A percentile compares a stretch with the other conserved stretches of the same genome.
Evolutionary conservation across 1,139 yeast species (phyloP).

Genomic region (Williopsis jadinii): DNA sequence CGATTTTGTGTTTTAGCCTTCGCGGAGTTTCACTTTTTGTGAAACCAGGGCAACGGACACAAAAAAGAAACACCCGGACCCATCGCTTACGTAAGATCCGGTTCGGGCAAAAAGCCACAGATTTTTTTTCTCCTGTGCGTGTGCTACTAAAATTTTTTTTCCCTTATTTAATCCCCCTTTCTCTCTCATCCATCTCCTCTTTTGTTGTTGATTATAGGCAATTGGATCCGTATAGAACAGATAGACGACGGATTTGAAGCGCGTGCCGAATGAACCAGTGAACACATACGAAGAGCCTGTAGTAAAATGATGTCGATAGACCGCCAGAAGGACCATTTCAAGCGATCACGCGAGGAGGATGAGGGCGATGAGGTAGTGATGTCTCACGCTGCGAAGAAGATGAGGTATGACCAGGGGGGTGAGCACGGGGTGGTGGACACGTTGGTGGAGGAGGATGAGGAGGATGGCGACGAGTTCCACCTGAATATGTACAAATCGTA

Average conservation of each 20-base stretch:
- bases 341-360: constrained; percentile 17
- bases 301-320: constrained; percentile 18
- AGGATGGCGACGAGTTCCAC: constrained; percentile 17
- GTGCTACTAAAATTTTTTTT: neutral
- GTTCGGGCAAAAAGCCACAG: no score
- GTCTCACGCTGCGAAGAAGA: constrained; percentile 4
- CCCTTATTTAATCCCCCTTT: neutral
- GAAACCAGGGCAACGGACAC: neutral
- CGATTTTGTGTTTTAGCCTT: neutral
- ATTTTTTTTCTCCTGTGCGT: neutral
- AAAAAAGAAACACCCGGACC: no score
- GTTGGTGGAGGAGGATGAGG: constrained; percentile 1
- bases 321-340: constrained; percentile 18
- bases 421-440: neutral
- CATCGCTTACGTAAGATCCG: no score
- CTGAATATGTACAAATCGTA: constrained; percentile 54
- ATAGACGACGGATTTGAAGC: no score
- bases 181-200: neutral
- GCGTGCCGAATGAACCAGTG: no score
- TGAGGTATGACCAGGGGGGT: constrained; percentile 3
- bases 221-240: no score
- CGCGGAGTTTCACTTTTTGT: neutral
- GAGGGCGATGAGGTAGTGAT: constrained; percentile 4
- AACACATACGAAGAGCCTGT: no score
- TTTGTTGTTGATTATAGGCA: neutral